Evolutionary conservation across 225 moss, liverwort and hornwort genomes (phyloP), one percentile per base, ranked within the genome.

Genomic region (Polytrichum commune): DNA sequence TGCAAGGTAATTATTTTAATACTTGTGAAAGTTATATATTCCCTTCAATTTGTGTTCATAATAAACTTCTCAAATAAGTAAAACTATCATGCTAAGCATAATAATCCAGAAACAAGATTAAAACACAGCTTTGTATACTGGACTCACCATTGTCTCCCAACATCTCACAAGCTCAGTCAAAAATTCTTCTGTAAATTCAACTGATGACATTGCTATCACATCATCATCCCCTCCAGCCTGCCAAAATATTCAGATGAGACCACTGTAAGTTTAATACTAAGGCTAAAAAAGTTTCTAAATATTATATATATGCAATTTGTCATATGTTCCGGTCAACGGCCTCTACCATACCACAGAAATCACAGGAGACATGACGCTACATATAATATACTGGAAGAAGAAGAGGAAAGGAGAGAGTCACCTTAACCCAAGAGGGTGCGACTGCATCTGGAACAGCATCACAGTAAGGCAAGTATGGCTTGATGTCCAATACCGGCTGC

Each of bases 401-500:
- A 58, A 24, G 58, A 20, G 22, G n/a, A 58, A 58, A 58, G 58
- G 60, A 65, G 60, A 60, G 29, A 19, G 20, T 30, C 60, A 95
- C 98, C 92, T 93, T 90, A 69, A 98, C 95, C 90, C 86, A 98
- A 57, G 83, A 77, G 26, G 98, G 98, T 65, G 98, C 94, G 68
- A 72, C 60, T 19, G 98, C 90, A 68, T 74, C 82, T 28, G 87
- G 61, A 66, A 98, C 77, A 73, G 83, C 77, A 46, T 98, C 98
- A 67, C 95, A 95, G 72, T 93, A 98, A 38, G 98, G 91, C 65
- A 98, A 65, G 77, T 98, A 98, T 9, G 98, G 98, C 62, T 98
- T 98, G 72, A 98, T 84, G 84, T 98, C 98, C 80, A 98, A 76
- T 64, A 98, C 95, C 67, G 98, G 95, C 97, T 98, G 97, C 81